Conservation (phyloP, 2,329 filamentous ascomycete species). For the Nothophaeocryptopus gaeumannii region DNA sequence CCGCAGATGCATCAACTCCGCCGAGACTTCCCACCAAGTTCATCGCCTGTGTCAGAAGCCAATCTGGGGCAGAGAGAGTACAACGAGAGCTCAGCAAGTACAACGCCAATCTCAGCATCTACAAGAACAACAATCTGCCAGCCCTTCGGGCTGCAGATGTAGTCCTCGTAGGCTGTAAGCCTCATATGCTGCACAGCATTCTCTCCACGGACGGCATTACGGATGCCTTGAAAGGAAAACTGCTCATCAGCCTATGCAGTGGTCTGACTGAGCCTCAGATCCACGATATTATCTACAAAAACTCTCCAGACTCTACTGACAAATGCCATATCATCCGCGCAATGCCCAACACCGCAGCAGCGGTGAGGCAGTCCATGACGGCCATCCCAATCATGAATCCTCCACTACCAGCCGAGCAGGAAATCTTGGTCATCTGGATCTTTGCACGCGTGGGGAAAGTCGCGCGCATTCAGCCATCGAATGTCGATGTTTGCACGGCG, state of each 20-base stretch:
- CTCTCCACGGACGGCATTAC: constrained; percentile 66
- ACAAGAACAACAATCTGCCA: constrained; percentile 70
- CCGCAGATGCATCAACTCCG: too few species aligned
- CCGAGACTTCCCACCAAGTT: constrained; percentile 64
- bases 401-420: constrained; percentile 54
- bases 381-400: constrained; percentile 65
- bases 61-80: constrained; percentile 67
- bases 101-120: constrained; percentile 60
- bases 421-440: constrained; percentile 67
- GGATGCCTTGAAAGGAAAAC: constrained; percentile 72
- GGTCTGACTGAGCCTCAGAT: constrained; percentile 66
- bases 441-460: constrained; percentile 72
- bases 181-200: constrained; percentile 67
- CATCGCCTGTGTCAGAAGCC: constrained; percentile 74
- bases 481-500: constrained; percentile 72
- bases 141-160: constrained; percentile 68
- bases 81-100: constrained; percentile 64
- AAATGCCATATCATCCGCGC: constrained; percentile 68
- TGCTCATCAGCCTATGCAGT: constrained; percentile 77
- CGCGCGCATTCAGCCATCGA: constrained; percentile 61
- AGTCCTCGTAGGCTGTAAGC: constrained; percentile 72
- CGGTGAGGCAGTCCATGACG: constrained; percentile 77
- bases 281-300: constrained; percentile 57
- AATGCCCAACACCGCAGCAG: constrained; percentile 80
- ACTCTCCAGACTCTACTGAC: constrained; percentile 47